Base-by-base conservation (phyloP, 2,329 filamentous ascomycete genomes). In the Alternaria novae-zelandiae region DNA sequence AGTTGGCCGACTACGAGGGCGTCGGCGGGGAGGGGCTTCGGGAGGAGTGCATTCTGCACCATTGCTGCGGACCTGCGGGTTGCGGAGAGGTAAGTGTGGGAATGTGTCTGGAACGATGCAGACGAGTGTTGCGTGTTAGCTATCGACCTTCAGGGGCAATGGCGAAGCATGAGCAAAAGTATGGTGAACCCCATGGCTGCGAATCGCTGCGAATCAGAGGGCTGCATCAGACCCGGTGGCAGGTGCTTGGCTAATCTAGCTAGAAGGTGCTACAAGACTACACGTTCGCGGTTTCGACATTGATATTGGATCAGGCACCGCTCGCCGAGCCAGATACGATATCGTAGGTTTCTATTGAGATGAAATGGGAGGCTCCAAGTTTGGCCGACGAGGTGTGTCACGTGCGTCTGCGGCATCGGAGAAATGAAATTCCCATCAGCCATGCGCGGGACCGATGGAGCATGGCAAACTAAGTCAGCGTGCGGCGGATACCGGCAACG, bases 41-140 rank as follows among this genome's bases (percentile, higher is more conserved):
- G 78, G 36, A 80, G 75, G 36, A 80, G 73, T 61, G 74, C 76
- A 70, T 78, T 73, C 55, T 76, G 71, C 23, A 75, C 73, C 78
- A 79, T 79, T 32, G 63, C 66, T 60, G 36, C 61, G 50, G 17
- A 25, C 45, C n/a, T 28, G 20, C 12, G 17, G 21, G 6, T 54
- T 21, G 26, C 9, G 36, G 30, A 23, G 7, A 5, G 13, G 10
- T 44, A 36, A 17, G 36, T 61, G 43, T 10, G 36, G 61, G 25
- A 49, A 23, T 20, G 17, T 17, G 51, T 59, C 23, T 49, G 47
- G 10, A 20, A 41, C 20, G 58, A n/a, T 44, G 17, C 15, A 46
- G 13, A 41, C 8, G 51, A 41, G 26, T 11, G 21, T 23, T 23
- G 25, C 26, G 55, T 57, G 61, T 55, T 45, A 46, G 60, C 44